Base-by-base conservation (phyloP, 805 yeast species). In the Yamadazyma paraphyllophila region DNA sequence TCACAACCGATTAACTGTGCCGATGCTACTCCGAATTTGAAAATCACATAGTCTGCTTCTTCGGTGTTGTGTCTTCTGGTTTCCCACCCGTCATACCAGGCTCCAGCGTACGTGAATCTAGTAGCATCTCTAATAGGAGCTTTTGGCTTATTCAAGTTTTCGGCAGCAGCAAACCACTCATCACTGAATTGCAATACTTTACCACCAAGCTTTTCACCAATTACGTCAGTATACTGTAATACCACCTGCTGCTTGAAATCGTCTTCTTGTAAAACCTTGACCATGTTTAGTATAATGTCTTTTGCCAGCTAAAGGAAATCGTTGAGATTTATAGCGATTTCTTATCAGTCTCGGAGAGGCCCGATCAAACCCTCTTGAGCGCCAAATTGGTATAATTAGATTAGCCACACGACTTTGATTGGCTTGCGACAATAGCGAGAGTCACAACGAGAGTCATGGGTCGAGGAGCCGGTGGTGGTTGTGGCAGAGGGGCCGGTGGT, bases 51-150 rank as follows among this genome's bases (percentile, higher is more conserved):
- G 61, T 92, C 99, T 35, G 86, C 85, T 45, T 81, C 88, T 45
- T 74, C 87, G 1, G 80, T 68, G 65, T 92, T 92, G 73, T 92
- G 99, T 67, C 99, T 78, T 62, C 97, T 77, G 10, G 98, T 92
- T 66, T 92, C 98, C 98, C 98, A 92, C 16, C 99, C 99, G 56
- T 92, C 99, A 62, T 88, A 92, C 97, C 97, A 92, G 3, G 96
- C 96, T 42, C 98, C 98, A 2, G 91, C 79, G 48, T 78, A 85
- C 2, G 83, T 80, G 64, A 89, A 91, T 56, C 78, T 76, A 25
- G 90, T 85, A 9, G 86, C 84, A 56, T 89, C 96, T 59, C 95
- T 74, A 46, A 88, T 78, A 2, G 97, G 96, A 2, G 83, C 77
- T 38, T 75, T 76, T 32, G 96, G 91, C 60, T 87, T 83, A 62